Percentiles rank a stretch among this genome's conserved stretches.
Evolutionary conservation across 805 yeast genomes (phyloP).

Genomic region (Candida corydali): DNA sequence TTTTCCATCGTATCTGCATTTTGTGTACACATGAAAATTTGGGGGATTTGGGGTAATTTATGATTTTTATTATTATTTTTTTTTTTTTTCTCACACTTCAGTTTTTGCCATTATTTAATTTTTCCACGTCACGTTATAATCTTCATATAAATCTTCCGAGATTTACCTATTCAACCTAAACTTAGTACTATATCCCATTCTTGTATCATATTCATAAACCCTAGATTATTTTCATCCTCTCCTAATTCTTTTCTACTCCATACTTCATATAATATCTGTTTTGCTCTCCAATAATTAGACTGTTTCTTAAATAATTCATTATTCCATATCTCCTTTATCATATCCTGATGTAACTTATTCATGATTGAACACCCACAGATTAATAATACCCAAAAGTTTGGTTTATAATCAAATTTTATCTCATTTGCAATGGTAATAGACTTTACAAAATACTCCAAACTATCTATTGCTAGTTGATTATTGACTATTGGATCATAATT

Average conservation of each 20-base stretch:
- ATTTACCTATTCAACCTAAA: constrained; percentile 19
- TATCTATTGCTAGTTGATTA: constrained; percentile 30
- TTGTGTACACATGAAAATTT: too few species aligned
- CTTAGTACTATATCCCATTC: constrained; percentile 48
- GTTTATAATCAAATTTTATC: constrained; percentile 23
- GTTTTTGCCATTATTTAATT: too few species aligned
- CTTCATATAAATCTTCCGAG: too few species aligned
- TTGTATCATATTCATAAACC: constrained; percentile 52
- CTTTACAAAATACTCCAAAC: constrained; percentile 32
- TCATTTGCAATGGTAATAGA: constrained; percentile 14
- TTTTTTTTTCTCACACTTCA: too few species aligned
- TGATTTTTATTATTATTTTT: too few species aligned
- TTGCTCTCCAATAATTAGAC: constrained; percentile 50
- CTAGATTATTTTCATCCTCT: constrained; percentile 18
- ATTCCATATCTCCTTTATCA: constrained; percentile 30
- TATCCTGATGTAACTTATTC: constrained; percentile 22
- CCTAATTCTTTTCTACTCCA: constrained; percentile 42
- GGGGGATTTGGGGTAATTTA: too few species aligned
- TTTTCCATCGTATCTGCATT: too few species aligned
- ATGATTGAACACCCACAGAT: constrained; percentile 39
- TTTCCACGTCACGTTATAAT: too few species aligned
- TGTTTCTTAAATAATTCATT: constrained; percentile 16
- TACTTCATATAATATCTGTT: constrained; percentile 49
- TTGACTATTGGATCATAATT: constrained; percentile 24
- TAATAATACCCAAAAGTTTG: constrained; percentile 48